phyloP scores from a whole-genome alignment of 2,329 filamentous ascomycete species.

The Colletotrichum godetiae region DNA sequence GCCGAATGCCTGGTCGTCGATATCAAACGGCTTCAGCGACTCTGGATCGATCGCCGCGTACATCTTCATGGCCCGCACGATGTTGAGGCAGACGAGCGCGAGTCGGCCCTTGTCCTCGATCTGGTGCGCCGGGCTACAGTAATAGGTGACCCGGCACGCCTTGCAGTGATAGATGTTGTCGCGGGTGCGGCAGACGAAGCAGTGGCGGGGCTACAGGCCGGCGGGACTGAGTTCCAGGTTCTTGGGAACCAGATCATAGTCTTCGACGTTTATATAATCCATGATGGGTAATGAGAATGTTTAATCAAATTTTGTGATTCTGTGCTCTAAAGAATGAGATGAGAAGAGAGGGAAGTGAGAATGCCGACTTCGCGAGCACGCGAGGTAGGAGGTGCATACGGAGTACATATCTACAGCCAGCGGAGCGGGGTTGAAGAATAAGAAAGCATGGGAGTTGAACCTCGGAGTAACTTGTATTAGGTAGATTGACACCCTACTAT shows the following conservation, averaged over 20 bases:
- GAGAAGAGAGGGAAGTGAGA: background rate
- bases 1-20: no score
- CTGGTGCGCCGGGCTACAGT: constrained; percentile 60
- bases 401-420: background rate
- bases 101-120: constrained; percentile 48
- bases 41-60: constrained; percentile 46
- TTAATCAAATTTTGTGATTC: background rate
- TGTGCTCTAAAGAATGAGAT: background rate
- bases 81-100: constrained; percentile 50
- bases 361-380: no score
- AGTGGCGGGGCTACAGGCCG: background rate
- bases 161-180: constrained; percentile 50
- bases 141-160: constrained; percentile 54
- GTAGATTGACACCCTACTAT: background rate
- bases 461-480: background rate
- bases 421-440: background rate
- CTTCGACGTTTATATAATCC: background rate
- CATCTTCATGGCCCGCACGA: constrained; percentile 47
- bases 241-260: background rate
- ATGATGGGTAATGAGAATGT: background rate
- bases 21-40: no score
- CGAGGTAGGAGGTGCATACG: background rate
- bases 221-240: background rate
- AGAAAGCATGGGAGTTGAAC: background rate
- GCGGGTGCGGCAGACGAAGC: background rate